These are phyloP conservation scores for Penicillium lividum DNA, from an alignment of 495 filamentous ascomycete genomes.

Conservation along the genomic window DNA sequence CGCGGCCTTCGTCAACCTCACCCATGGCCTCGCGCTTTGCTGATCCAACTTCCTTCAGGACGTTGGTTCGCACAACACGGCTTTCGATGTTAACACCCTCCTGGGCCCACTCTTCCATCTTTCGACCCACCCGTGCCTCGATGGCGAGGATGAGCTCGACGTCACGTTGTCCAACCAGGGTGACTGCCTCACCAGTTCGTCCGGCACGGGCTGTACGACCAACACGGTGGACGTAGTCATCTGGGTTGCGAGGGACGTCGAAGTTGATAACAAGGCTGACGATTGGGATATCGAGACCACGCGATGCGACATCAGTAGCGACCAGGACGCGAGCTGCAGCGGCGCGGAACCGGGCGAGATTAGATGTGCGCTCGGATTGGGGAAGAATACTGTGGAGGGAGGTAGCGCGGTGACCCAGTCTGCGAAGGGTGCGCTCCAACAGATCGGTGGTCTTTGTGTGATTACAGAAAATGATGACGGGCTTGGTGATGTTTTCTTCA, in stretches of 20 bases:
- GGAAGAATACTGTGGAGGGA: slow-evolving; percentile 83
- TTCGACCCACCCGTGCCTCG: slow-evolving; percentile 74
- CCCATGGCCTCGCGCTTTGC: slow-evolving; percentile 88
- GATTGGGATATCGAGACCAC: slow-evolving; percentile 93
- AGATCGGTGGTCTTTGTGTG: slow-evolving; percentile 84
- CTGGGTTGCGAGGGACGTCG: slow-evolving; percentile 90
- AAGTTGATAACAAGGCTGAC: slow-evolving; percentile 92
- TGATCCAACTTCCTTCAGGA: slow-evolving; percentile 83
- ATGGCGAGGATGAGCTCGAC: slow-evolving; percentile 84
- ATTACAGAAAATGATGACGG: slow-evolving; percentile 93
- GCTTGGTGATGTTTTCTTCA: slow-evolving; percentile 68
- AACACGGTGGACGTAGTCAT: slow-evolving; percentile 96
- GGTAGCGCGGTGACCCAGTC: slow-evolving; percentile 87
- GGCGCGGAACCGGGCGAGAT: slow-evolving; percentile 88
- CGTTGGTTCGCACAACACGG: slow-evolving; percentile 71
- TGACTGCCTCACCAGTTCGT: slow-evolving; percentile 75
- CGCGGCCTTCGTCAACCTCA: slow-evolving; percentile 88
- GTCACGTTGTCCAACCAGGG: slow-evolving; percentile 89
- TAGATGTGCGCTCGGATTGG: slow-evolving; percentile 78
- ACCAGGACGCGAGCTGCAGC: slow-evolving; percentile 87
- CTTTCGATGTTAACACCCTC: slow-evolving; percentile 89
- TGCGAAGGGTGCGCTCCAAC: slow-evolving; percentile 79
- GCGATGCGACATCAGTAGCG: slow-evolving; percentile 93
- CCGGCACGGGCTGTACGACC: slow-evolving; percentile 94
- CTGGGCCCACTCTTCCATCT: slow-evolving; percentile 81